Evolutionary conservation across 2,329 filamentous ascomycete genomes (phyloP).

Genomic region (Salinomyces thailandicus): DNA sequence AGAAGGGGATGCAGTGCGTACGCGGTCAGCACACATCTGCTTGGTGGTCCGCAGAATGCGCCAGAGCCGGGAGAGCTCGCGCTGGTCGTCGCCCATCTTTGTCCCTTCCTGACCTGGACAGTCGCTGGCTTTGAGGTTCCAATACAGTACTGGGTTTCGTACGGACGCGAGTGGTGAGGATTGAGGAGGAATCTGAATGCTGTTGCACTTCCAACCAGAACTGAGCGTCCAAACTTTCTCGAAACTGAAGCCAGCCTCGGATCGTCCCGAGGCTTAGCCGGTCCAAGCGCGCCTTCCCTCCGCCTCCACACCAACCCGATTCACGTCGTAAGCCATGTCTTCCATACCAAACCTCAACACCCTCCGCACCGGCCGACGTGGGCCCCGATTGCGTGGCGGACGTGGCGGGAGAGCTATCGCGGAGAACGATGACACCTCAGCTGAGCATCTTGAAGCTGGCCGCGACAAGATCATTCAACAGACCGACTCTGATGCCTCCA

Average conservation of each 20-base stretch:
- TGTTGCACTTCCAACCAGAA: too few species aligned
- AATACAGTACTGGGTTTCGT: neutral
- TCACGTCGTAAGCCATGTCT: slow-evolving; percentile 15
- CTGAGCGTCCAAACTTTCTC: slow-evolving; percentile 1
- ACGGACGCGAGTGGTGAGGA: too few species aligned
- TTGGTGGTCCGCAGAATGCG: slow-evolving; percentile 86
- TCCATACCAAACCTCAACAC: slow-evolving; percentile 66
- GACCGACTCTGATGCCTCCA: slow-evolving; percentile 84
- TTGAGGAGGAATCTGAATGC: too few species aligned
- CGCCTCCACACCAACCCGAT: slow-evolving; percentile 1
- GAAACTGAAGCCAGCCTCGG: neutral
- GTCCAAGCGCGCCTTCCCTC: slow-evolving; percentile 3
- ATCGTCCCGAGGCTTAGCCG: neutral
- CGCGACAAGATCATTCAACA: slow-evolving; percentile 72
- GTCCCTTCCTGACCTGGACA: neutral
- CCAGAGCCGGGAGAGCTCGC: slow-evolving; percentile 60
- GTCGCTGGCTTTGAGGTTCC: neutral
- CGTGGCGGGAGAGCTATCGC: slow-evolving; percentile 27
- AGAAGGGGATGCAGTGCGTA: slow-evolving; percentile 38
- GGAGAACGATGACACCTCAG: slow-evolving; percentile 9
- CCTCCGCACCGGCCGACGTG: slow-evolving; percentile 42
- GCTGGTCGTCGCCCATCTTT: slow-evolving; percentile 14
- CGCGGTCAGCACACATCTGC: slow-evolving; percentile 87
- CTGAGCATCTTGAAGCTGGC: slow-evolving; percentile 23
- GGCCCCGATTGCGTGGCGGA: slow-evolving; percentile 38